Evolutionary conservation across 306 rosid species (phyloP).

Genomic region (Albizia julibrissin): DNA sequence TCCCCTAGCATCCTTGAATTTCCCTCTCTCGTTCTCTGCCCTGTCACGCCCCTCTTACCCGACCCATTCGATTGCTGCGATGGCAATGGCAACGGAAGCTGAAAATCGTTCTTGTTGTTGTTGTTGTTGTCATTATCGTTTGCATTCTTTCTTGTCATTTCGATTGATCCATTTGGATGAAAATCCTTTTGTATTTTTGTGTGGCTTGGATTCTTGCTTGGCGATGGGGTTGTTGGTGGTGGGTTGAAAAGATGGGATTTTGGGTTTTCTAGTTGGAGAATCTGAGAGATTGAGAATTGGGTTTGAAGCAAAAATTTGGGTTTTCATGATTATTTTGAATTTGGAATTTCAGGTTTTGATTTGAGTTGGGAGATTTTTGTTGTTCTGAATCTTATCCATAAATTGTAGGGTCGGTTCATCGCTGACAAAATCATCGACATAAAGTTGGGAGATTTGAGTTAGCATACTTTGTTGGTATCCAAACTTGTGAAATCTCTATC

Average conservation of each 20-base stretch:
- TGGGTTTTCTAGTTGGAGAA: slow-evolving; percentile 53
- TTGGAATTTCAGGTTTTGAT: not conserved
- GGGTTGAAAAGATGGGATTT: too few relatives aligned
- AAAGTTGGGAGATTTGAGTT: too few relatives aligned
- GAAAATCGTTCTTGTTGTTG: slow-evolving; percentile 10
- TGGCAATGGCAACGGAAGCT: slow-evolving; percentile 19
- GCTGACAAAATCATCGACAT: too few relatives aligned
- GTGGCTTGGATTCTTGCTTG: slow-evolving; percentile 26
- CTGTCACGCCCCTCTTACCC: slow-evolving; percentile 82
- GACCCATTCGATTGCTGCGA: slow-evolving; percentile 72
- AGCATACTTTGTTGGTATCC: too few relatives aligned
- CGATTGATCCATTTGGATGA: too few relatives aligned
- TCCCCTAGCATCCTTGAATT: slow-evolving; percentile 94
- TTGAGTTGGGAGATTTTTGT: too few relatives aligned
- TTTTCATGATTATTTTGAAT: slow-evolving; percentile 52
- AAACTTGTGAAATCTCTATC: too few relatives aligned
- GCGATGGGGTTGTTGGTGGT: not conserved
- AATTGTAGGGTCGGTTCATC: too few relatives aligned
- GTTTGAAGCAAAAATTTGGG: slow-evolving; percentile 47
- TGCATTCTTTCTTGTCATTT: slow-evolving; percentile 21
- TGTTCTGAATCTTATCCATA: too few relatives aligned
- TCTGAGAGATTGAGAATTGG: slow-evolving; percentile 44
- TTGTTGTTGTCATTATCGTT: not conserved
- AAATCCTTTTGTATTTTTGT: slow-evolving; percentile 66
- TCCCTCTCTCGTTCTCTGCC: slow-evolving; percentile 79